These are phyloP conservation scores for Magnolia kwangsiensis DNA, from an alignment of 164 flowering plant species.

Conservation along the genomic window DNA sequence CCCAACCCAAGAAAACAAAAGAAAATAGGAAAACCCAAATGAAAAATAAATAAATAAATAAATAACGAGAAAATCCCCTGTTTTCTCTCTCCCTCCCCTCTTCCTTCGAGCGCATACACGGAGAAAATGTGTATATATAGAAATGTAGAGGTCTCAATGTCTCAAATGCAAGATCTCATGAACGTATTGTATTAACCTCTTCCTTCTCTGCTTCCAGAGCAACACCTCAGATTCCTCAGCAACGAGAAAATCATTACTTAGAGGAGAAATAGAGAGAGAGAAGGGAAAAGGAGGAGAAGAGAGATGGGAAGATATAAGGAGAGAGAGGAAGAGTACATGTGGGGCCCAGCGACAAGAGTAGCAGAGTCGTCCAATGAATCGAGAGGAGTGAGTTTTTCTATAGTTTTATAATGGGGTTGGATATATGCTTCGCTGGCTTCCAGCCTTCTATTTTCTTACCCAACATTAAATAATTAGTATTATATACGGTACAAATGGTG, in stretches of 20 bases:
- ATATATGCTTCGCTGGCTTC: constrained; percentile 60
- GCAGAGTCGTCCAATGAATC: constrained; percentile 36
- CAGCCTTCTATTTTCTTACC: constrained; percentile 25
- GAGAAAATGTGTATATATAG: background rate
- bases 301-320: constrained; percentile 5
- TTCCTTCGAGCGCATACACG: constrained; percentile 11
- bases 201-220: constrained; percentile 26
- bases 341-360: constrained; percentile 19
- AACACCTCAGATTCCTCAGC: constrained; percentile 45
- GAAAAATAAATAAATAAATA: background rate
- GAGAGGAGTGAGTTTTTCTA: constrained; percentile 22
- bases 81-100: background rate
- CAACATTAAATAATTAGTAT: background rate
- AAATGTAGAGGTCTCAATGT: background rate
- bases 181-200: constrained; percentile 20
- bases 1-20: background rate
- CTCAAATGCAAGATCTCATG: background rate
- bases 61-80: background rate
- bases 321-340: constrained; percentile 8
- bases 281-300: constrained; percentile 7
- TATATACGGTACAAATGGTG: background rate
- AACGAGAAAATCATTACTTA: constrained; percentile 48
- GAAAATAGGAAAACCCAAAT: background rate
- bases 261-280: constrained; percentile 14
- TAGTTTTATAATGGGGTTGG: constrained; percentile 17